phyloP scores from a whole-genome alignment of 805 yeast species.

The Candida nitratophila region DNA sequence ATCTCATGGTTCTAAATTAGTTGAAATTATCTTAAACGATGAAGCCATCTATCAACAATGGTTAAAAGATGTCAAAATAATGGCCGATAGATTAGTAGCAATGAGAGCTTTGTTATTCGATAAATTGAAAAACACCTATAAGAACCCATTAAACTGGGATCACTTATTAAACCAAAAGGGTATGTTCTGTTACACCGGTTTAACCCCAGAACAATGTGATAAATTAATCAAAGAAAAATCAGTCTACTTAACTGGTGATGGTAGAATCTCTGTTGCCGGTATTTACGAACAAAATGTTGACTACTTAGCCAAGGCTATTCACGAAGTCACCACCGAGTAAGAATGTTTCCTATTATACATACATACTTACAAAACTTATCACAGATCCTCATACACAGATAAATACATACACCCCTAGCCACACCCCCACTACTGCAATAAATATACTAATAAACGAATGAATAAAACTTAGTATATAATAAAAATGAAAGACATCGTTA shows the following conservation, averaged over 20 bases:
- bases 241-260: slow-evolving; percentile 83
- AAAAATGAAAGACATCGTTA: too few species aligned
- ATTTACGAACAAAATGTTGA: slow-evolving; percentile 75
- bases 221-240: slow-evolving; percentile 61
- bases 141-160: slow-evolving; percentile 69
- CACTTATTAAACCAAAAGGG: slow-evolving; percentile 87
- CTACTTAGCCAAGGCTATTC: slow-evolving; percentile 57
- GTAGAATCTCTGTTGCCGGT: slow-evolving; percentile 89
- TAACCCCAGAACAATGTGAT: slow-evolving; percentile 62
- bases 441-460: too few species aligned
- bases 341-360: too few species aligned
- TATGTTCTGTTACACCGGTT: slow-evolving; percentile 93
- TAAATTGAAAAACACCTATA: slow-evolving; percentile 41
- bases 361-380: too few species aligned
- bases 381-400: too few species aligned
- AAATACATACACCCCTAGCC: too few species aligned
- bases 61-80: slow-evolving; percentile 71
- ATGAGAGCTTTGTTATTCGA: slow-evolving; percentile 64
- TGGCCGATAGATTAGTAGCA: slow-evolving; percentile 70
- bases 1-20: slow-evolving; percentile 87
- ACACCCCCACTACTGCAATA: too few species aligned
- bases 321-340: slow-evolving; percentile 33
- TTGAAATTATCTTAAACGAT: slow-evolving; percentile 63
- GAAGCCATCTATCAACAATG: slow-evolving; percentile 60
- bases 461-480: too few species aligned